A percentile compares a stretch with the other conserved stretches of the same genome.
phyloP scores from a whole-genome alignment of 2,329 filamentous ascomycete species.

The Epichloe brachyelytri region DNA sequence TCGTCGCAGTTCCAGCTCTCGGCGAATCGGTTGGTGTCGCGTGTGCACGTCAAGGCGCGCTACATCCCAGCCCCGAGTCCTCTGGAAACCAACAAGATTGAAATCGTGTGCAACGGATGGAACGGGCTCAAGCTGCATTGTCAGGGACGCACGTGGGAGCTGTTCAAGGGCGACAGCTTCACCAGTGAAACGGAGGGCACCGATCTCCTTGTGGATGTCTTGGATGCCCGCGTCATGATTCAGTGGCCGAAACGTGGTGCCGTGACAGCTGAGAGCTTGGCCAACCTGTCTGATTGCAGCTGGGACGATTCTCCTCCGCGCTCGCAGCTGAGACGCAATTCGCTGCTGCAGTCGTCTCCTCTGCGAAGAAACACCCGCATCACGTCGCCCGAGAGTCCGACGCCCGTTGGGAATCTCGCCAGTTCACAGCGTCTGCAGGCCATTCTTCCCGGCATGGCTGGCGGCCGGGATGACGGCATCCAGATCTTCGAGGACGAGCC shows the following conservation, averaged over 20 bases:
- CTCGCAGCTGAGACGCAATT: constrained; percentile 17
- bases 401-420: constrained; percentile 26
- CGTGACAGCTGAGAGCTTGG: constrained; percentile 25
- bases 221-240: constrained; percentile 79
- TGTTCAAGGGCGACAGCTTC: constrained; percentile 81
- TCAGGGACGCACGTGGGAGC: constrained; percentile 72
- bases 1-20: constrained; percentile 94
- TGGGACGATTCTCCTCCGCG: constrained; percentile 53
- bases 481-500: constrained; percentile 62
- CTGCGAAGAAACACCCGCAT: constrained; percentile 45
- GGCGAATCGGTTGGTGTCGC: constrained; percentile 81
- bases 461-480: constrained; percentile 31
- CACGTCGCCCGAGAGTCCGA: constrained; percentile 62
- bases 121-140: constrained; percentile 91
- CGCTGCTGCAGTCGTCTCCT: constrained; percentile 46
- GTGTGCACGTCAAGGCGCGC: constrained; percentile 79
- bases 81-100: constrained; percentile 63
- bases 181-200: constrained; percentile 76
- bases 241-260: constrained; percentile 62
- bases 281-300: constrained; percentile 49
- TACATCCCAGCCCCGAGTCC: constrained; percentile 60
- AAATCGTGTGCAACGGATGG: constrained; percentile 89
- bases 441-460: constrained; percentile 24
- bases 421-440: constrained; percentile 33
- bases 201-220: constrained; percentile 91